Percentiles rank a stretch among this genome's conserved stretches.
Evolutionary conservation across 208 protist genomes (phyloP).

Genomic region (Acanthamoeba royreba): DNA sequence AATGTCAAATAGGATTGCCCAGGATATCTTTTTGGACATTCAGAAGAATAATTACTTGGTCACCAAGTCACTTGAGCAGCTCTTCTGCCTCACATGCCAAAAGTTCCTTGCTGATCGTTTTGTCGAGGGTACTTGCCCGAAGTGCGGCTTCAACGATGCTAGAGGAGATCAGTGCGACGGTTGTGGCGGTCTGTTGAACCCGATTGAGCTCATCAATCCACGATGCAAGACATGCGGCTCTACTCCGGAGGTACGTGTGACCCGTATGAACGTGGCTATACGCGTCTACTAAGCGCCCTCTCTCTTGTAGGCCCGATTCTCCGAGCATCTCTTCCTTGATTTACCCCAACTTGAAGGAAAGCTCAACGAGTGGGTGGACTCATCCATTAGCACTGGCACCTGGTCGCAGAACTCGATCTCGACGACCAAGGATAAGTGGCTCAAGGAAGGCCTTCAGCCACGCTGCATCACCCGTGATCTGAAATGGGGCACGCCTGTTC

Average conservation of each 20-base stretch:
- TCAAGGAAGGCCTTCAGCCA: constrained; percentile 77
- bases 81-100: constrained; percentile 71
- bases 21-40: constrained; percentile 81
- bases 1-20: constrained; percentile 66
- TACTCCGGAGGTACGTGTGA: not conserved
- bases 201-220: constrained; percentile 75
- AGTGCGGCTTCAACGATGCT: constrained; percentile 77
- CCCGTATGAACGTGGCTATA: not conserved
- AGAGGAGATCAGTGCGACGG: constrained; percentile 87
- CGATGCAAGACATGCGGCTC: constrained; percentile 68
- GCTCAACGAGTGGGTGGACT: constrained; percentile 66
- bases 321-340: constrained; percentile 78
- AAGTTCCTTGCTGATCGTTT: constrained; percentile 83
- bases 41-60: constrained; percentile 65
- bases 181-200: constrained; percentile 76
- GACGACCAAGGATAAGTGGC: constrained; percentile 76
- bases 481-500: constrained; percentile 85
- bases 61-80: constrained; percentile 72
- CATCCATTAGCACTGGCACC: not conserved
- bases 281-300: not conserved
- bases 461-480: constrained; percentile 86
- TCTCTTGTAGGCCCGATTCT: not conserved
- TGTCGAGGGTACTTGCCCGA: constrained; percentile 80
- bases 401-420: constrained; percentile 60
- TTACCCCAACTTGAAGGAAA: constrained; percentile 62